Evolutionary conservation across 148 eudicot genomes (phyloP).

Genomic region (Heliamphora exappendiculata): DNA sequence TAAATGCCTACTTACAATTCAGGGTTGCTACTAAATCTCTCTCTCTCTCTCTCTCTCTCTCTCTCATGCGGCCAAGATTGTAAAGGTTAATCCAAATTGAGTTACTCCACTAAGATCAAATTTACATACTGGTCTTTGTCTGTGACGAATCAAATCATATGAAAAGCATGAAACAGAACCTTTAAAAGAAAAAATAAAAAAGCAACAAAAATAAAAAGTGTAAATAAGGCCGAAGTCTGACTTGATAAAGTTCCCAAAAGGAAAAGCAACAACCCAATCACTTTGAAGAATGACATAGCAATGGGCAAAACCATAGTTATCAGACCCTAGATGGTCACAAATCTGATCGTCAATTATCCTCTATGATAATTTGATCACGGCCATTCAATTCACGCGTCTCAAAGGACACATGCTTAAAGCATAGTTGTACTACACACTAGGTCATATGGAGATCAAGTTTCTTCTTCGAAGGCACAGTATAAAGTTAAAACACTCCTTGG

Average conservation of each 20-base stretch:
- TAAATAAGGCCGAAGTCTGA: constrained; percentile 1
- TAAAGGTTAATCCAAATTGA: neutral
- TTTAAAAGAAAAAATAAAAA: constrained; percentile 7
- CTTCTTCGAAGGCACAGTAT: constrained; percentile 8
- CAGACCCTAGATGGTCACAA: neutral
- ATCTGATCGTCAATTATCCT: neutral
- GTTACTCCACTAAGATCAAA: neutral
- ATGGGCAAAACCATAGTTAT: neutral
- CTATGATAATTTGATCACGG: neutral
- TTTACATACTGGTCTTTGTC: neutral
- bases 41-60: neutral
- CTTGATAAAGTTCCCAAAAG: constrained; percentile 10
- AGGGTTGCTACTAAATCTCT: neutral
- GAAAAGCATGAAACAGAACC: constrained; percentile 1
- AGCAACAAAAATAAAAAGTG: constrained; percentile 5
- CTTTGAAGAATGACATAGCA: neutral
- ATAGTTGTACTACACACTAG: neutral
- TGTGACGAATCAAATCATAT: neutral
- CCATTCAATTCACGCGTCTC: neutral
- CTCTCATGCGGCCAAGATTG: neutral
- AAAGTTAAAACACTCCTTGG: neutral
- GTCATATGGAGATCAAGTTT: neutral
- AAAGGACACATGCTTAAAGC: neutral
- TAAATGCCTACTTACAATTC: too few relatives aligned
- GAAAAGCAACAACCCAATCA: constrained; percentile 5